Evolutionary conservation across 2,329 filamentous ascomycete genomes (phyloP).

Genomic region (Helotiales sp.): DNA sequence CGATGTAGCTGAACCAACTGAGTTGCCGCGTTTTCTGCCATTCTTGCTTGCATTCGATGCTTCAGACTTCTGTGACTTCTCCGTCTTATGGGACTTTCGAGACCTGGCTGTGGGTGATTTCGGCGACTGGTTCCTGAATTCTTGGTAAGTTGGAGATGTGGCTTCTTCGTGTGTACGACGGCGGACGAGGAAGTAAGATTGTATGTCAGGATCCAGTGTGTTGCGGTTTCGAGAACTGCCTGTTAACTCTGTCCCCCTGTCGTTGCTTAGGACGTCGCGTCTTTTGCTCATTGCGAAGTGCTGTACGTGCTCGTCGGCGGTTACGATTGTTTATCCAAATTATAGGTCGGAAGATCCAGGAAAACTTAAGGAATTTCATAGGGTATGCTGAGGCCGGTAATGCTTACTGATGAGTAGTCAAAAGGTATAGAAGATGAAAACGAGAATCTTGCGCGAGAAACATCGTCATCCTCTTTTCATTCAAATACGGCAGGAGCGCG

Average conservation of each 20-base stretch:
- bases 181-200: conserved; percentile 11
- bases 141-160: conserved; percentile 1
- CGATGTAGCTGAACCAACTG: conserved; percentile 3
- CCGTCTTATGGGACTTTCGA: not conserved
- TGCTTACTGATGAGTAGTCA: no score
- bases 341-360: conserved; percentile 14
- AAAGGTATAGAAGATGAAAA: no score
- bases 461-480: no score
- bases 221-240: not conserved
- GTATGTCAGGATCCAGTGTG: conserved; percentile 5
- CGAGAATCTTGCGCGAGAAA: no score
- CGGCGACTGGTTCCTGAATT: not conserved
- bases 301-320: not conserved
- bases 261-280: not conserved
- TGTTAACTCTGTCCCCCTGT: not conserved
- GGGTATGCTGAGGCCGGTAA: not conserved
- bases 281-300: conserved; percentile 9
- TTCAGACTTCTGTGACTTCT: conserved; percentile 6
- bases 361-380: conserved; percentile 19
- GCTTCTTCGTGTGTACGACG: not conserved
- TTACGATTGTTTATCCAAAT: conserved; percentile 12
- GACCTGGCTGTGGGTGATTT: conserved; percentile 1
- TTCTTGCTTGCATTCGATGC: conserved; percentile 3
- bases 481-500: not conserved
- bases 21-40: not conserved